phyloP scores from a whole-genome alignment of 441 rosid species.

The Viola pubescens region DNA sequence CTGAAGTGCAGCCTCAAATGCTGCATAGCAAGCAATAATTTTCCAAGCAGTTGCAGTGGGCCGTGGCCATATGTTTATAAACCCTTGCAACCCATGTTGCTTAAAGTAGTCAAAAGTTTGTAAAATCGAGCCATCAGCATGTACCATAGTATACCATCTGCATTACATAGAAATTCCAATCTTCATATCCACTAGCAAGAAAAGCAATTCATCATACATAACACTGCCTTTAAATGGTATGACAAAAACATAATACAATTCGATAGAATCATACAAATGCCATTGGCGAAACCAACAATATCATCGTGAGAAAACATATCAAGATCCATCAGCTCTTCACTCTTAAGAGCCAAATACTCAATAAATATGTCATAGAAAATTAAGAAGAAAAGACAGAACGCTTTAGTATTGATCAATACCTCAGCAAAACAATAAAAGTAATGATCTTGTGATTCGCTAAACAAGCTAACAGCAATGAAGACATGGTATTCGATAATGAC shows the following conservation, averaged over 20 bases:
- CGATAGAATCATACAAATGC: too few species aligned
- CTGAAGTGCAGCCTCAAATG: slow-evolving; percentile 89
- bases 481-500: not conserved
- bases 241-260: not conserved
- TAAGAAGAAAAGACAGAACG: too few species aligned
- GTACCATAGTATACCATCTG: slow-evolving; percentile 97
- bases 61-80: slow-evolving; percentile 67
- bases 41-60: slow-evolving; percentile 68
- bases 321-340: not conserved
- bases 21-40: slow-evolving; percentile 61
- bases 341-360: too few species aligned
- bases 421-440: not conserved
- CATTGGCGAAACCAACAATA: not conserved
- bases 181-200: not conserved
- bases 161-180: slow-evolving; percentile 14
- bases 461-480: not conserved
- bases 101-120: slow-evolving; percentile 49
- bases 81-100: slow-evolving; percentile 60
- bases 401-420: not conserved
- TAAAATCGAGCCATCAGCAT: slow-evolving; percentile 73
- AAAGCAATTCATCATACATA: too few species aligned
- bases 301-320: not conserved
- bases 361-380: too few species aligned
- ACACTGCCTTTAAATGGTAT: too few species aligned
- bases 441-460: not conserved